These are phyloP conservation scores for Kluyveromyces sp. DNA, from an alignment of 1,139 yeast genomes.

Conservation along the genomic window DNA sequence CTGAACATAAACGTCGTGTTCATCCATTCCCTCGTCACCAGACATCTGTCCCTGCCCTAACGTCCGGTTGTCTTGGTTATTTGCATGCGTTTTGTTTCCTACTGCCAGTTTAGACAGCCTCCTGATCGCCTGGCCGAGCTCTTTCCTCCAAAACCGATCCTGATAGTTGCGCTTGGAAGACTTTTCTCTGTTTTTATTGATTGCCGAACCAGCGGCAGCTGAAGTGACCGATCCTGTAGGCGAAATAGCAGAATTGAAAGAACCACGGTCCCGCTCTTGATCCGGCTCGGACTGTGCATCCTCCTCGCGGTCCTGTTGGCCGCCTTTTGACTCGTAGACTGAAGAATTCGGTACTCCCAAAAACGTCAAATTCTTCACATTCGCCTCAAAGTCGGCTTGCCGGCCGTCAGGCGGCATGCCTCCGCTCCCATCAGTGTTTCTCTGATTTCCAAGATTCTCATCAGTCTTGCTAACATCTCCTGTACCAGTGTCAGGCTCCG, in stretches of 20 bases:
- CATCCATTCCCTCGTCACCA: slow-evolving; percentile 10
- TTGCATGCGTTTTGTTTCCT: slow-evolving; percentile 7
- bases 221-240: not conserved
- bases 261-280: slow-evolving; percentile 34
- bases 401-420: not conserved
- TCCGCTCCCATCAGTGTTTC: not conserved
- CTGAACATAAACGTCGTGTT: slow-evolving; percentile 24
- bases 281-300: slow-evolving; percentile 32
- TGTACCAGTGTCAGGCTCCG: not conserved
- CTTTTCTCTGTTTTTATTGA: slow-evolving; percentile 1
- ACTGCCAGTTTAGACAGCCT: slow-evolving; percentile 23
- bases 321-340: slow-evolving; percentile 11
- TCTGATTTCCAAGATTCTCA: not conserved
- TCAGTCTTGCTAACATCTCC: not conserved
- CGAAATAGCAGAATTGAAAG: not conserved
- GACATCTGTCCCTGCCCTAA: slow-evolving; percentile 1
- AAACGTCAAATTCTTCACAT: slow-evolving; percentile 21
- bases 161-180: slow-evolving; percentile 10
- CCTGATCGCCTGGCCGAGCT: slow-evolving; percentile 26
- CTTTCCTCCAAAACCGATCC: slow-evolving; percentile 26
- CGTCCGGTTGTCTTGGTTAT: not conserved
- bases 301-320: slow-evolving; percentile 19
- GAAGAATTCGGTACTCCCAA: slow-evolving; percentile 27
- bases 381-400: slow-evolving; percentile 21
- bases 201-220: not conserved